Conservation (phyloP, 1,139 yeast genomes). For the Kodamaea derodonti region DNA sequence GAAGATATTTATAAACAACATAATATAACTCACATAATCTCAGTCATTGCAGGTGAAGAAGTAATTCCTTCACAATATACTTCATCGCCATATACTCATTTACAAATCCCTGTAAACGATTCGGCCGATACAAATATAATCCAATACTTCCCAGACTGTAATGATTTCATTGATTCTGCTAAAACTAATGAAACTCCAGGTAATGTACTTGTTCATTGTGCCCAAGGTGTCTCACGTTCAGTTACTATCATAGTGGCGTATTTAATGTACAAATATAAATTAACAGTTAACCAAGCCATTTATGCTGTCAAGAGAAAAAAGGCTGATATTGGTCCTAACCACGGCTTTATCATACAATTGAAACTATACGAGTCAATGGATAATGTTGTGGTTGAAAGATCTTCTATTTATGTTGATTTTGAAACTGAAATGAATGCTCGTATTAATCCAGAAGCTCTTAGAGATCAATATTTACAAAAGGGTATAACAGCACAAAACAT, state of each 20-base stretch:
- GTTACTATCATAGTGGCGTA: slow-evolving; percentile 71
- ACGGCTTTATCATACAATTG: slow-evolving; percentile 71
- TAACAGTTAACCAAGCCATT: slow-evolving; percentile 57
- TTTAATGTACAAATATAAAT: slow-evolving; percentile 67
- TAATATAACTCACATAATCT: slow-evolving; percentile 65
- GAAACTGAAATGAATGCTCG: slow-evolving; percentile 22
- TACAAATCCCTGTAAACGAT: slow-evolving; percentile 72
- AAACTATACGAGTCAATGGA: slow-evolving; percentile 47
- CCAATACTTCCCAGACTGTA: slow-evolving; percentile 55
- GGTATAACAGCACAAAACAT: slow-evolving; percentile 7
- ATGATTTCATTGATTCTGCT: slow-evolving; percentile 64
- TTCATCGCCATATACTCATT: slow-evolving; percentile 43
- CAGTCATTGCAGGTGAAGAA: slow-evolving; percentile 53
- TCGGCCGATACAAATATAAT: slow-evolving; percentile 58
- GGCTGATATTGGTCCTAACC: slow-evolving; percentile 65
- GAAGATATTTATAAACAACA: slow-evolving; percentile 40
- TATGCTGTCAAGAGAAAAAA: slow-evolving; percentile 68
- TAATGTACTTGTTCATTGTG: slow-evolving; percentile 62
- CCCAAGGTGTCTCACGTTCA: slow-evolving; percentile 87
- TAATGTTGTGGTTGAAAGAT: slow-evolving; percentile 21
- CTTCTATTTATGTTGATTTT: slow-evolving; percentile 25
- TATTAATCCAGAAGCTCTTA: slow-evolving; percentile 21
- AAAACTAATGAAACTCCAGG: slow-evolving; percentile 40
- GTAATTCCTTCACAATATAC: slow-evolving; percentile 51
- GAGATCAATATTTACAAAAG: slow-evolving; percentile 12